Base-by-base conservation (phyloP, 2,329 filamentous ascomycete genomes). In the Neonectria coccinea region DNA sequence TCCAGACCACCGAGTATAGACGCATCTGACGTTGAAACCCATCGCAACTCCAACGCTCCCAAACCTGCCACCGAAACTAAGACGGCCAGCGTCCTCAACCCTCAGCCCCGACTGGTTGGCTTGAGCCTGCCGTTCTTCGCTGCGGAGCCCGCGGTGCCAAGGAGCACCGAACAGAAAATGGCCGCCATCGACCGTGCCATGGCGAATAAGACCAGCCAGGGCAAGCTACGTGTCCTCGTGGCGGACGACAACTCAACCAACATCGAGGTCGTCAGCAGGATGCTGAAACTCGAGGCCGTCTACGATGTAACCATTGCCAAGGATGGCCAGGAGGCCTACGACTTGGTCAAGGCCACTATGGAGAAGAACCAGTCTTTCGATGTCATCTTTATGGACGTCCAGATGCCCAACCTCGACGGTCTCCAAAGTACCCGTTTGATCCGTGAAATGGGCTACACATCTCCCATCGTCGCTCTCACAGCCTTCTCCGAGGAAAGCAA, bases 371-470 rank as follows among this genome's bases (percentile, higher is more conserved):
- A 86, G 59, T 86, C 86, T 2, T 97, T 95, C 75, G 93, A 97
- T 70, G 84, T 97, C 27, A 95, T 97, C 67, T 96, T 97, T 75
- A 97, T 97, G 94, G 94, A 97, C 73, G 91, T 97, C 8, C 93
- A 92, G 79, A 97, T 97, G 94, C 94, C 94, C 4, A 97, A 96
- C 67, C 86, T 97, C 14, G 94, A 97, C 74, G 94, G 94, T 1
- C 82, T 97, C 25, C 91, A 97, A 76, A 94, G 91, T 51, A 97
- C 94, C 1, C 87, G 91, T 10, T 82, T 97, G 36, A 97, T 97
- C 71, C 88, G 94, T 7, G 84, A 93, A 76, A 92, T 95, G 82
- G 94, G 94, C 1, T 97, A 96, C 79, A 89, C 87, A 11, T 91
- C 92, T 2, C 94, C 94, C 0, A 97, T 97, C 66, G 93, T 97